These are phyloP conservation scores for Fraxinus greggii DNA, from an alignment of 305 asterid genomes.

Conservation along the genomic window DNA sequence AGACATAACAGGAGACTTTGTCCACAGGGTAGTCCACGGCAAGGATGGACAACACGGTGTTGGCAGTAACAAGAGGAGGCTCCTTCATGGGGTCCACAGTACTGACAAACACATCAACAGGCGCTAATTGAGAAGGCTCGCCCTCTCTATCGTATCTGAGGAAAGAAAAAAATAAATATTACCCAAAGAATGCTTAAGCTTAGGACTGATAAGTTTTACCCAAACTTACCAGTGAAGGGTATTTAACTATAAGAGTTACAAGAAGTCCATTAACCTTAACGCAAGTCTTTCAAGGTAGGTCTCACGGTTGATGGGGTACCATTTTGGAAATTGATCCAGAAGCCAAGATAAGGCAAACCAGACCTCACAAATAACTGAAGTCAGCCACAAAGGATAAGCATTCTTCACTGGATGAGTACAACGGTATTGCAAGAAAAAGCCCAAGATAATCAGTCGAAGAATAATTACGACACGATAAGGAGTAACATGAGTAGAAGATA, in stretches of 20 bases:
- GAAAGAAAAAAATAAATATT: background rate
- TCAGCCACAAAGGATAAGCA: constrained; percentile 77
- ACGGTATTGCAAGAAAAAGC: constrained; percentile 74
- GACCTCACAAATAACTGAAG: constrained; percentile 75
- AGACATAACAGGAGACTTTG: constrained; percentile 66
- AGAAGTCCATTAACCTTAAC: constrained; percentile 46
- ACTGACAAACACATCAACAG: constrained; percentile 68
- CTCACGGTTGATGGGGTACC: constrained; percentile 74
- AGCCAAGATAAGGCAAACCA: constrained; percentile 87
- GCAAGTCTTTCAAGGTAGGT: constrained; percentile 76
- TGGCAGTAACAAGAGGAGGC: constrained; percentile 70
- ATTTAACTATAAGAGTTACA: background rate
- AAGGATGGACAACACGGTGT: constrained; percentile 73
- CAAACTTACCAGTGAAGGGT: constrained; percentile 6
- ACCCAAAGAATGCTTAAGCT: background rate
- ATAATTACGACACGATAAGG: constrained; percentile 60
- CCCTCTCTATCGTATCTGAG: constrained; percentile 66
- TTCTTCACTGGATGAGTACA: constrained; percentile 64
- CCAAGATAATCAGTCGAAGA: constrained; percentile 66
- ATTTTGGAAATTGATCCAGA: constrained; percentile 76
- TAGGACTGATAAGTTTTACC: background rate
- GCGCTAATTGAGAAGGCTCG: constrained; percentile 64
- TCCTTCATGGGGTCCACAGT: constrained; percentile 81
- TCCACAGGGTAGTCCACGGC: constrained; percentile 71
- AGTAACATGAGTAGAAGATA: constrained; percentile 42